Conservation (phyloP, 768 basidiomycete species). For the Tylopilus sp. region DNA sequence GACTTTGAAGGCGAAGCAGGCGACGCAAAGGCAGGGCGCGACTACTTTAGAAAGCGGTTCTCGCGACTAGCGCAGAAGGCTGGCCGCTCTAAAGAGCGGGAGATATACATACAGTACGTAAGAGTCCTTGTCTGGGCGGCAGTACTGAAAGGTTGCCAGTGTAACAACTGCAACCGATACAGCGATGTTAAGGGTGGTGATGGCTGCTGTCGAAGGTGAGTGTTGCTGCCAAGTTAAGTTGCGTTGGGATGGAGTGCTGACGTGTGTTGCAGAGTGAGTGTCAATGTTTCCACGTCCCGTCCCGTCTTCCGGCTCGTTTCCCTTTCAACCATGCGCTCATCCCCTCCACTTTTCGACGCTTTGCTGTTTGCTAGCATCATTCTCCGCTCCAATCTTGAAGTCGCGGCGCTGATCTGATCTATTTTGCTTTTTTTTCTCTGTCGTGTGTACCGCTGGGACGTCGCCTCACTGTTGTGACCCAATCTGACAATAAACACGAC, state of each 20-base stretch:
- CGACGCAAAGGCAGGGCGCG: slow-evolving; percentile 72
- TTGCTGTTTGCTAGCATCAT: slow-evolving; percentile 30
- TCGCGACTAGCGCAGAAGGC: slow-evolving; percentile 79
- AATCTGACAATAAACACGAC: slow-evolving; percentile 10
- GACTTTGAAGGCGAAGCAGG: slow-evolving; percentile 81
- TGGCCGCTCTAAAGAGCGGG: slow-evolving; percentile 79
- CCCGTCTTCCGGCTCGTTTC: slow-evolving; percentile 19
- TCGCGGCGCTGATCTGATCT: slow-evolving; percentile 32
- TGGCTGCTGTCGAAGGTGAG: slow-evolving; percentile 94
- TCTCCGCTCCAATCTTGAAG: slow-evolving; percentile 36
- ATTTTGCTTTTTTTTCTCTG: slow-evolving; percentile 20
- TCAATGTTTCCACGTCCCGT: slow-evolving; percentile 20
- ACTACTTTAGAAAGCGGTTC: slow-evolving; percentile 90
- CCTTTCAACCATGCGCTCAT: slow-evolving; percentile 27
- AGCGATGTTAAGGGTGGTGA: slow-evolving; percentile 81
- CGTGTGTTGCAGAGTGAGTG: slow-evolving; percentile 62
- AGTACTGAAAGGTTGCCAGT: slow-evolving; percentile 36
- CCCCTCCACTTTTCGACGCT: slow-evolving; percentile 11
- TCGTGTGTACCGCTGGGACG: slow-evolving; percentile 11
- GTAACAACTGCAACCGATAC: slow-evolving; percentile 91
- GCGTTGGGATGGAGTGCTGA: slow-evolving; percentile 13
- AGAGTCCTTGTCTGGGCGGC: slow-evolving; percentile 2
- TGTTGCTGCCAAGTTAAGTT: slow-evolving; percentile 7
- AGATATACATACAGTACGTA: slow-evolving; percentile 91
- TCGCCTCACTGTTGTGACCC: slow-evolving; percentile 10